phyloP scores from a whole-genome alignment of 78 protist species.

The Dictyostelium firmibasis region DNA sequence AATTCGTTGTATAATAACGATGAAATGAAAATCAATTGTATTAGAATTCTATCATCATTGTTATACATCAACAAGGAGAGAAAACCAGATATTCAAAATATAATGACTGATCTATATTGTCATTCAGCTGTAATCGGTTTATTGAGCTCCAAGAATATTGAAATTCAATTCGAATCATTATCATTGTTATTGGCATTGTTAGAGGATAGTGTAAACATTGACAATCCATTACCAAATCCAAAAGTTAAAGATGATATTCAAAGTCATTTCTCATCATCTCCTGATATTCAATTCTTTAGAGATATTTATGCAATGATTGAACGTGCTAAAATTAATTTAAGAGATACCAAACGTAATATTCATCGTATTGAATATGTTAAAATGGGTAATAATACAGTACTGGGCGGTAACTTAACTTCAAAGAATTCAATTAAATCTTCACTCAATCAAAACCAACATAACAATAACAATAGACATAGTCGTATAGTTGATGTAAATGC shows the following conservation, averaged over 20 bases:
- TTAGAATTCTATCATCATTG: slow-evolving; percentile 19
- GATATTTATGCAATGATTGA: slow-evolving; percentile 51
- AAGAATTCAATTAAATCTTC: background rate
- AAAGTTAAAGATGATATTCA: slow-evolving; percentile 57
- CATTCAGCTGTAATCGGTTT: slow-evolving; percentile 60
- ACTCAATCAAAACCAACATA: background rate
- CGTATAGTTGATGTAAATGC: background rate
- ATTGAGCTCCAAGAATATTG: slow-evolving; percentile 9
- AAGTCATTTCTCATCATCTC: slow-evolving; percentile 53
- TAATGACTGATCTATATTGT: slow-evolving; percentile 62
- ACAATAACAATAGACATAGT: background rate
- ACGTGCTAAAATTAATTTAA: slow-evolving; percentile 50
- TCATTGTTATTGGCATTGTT: slow-evolving; percentile 8
- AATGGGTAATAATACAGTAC: background rate
- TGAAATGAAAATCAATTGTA: slow-evolving; percentile 44
- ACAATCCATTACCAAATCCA: slow-evolving; percentile 31
- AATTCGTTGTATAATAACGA: slow-evolving; percentile 54
- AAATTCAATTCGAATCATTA: slow-evolving; percentile 31
- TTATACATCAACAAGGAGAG: background rate
- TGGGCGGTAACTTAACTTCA: background rate
- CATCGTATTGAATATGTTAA: slow-evolving; percentile 28
- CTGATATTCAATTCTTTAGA: slow-evolving; percentile 68
- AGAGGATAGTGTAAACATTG: background rate
- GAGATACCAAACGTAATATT: slow-evolving; percentile 44
- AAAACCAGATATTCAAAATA: slow-evolving; percentile 27